Evolutionary conservation across 2,329 filamentous ascomycete species (phyloP).

Genomic region (Arthrobotrys pseudoclavata): DNA sequence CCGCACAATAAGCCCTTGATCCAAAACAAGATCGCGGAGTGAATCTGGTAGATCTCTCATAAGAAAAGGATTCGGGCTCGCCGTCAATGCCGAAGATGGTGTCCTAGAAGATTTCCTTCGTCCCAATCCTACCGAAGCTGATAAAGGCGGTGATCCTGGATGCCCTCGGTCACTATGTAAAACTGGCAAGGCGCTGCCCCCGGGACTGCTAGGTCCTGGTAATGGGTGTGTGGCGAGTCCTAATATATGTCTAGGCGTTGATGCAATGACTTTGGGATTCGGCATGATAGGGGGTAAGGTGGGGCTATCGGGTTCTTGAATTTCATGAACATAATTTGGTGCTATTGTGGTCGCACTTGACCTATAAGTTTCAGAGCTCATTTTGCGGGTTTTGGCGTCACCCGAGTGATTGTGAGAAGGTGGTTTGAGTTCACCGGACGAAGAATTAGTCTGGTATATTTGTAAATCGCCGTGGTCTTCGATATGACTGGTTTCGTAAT

Average conservation of each 20-base stretch:
- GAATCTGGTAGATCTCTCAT: slow-evolving; percentile 51
- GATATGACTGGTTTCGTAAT: slow-evolving; percentile 33
- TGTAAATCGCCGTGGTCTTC: slow-evolving; percentile 23
- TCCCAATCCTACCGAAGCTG: slow-evolving; percentile 11
- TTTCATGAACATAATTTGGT: slow-evolving; percentile 46
- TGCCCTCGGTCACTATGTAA: slow-evolving; percentile 43
- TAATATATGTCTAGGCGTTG: slow-evolving; percentile 35
- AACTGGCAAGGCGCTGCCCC: slow-evolving; percentile 27
- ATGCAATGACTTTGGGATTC: slow-evolving; percentile 47
- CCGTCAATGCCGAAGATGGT: slow-evolving; percentile 37
- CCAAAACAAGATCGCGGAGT: slow-evolving; percentile 44
- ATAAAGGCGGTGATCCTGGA: slow-evolving; percentile 31
- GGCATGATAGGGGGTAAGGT: slow-evolving; percentile 42
- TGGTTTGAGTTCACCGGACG: slow-evolving; percentile 35
- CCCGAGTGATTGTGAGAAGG: slow-evolving; percentile 21
- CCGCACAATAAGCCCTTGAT: slow-evolving; percentile 47
- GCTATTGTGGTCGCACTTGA: slow-evolving; percentile 47
- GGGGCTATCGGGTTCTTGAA: slow-evolving; percentile 52
- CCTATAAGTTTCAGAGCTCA: slow-evolving; percentile 46
- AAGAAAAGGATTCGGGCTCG: slow-evolving; percentile 50
- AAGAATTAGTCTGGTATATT: slow-evolving; percentile 39
- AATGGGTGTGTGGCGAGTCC: slow-evolving; percentile 27
- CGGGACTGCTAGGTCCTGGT: not conserved
- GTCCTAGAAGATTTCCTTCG: slow-evolving; percentile 46
- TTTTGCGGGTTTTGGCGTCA: slow-evolving; percentile 34